A percentile compares a stretch with the other conserved stretches of the same genome.
Conservation (phyloP, 768 basidiomycete species). For the Albatrellus ellisii region DNA sequence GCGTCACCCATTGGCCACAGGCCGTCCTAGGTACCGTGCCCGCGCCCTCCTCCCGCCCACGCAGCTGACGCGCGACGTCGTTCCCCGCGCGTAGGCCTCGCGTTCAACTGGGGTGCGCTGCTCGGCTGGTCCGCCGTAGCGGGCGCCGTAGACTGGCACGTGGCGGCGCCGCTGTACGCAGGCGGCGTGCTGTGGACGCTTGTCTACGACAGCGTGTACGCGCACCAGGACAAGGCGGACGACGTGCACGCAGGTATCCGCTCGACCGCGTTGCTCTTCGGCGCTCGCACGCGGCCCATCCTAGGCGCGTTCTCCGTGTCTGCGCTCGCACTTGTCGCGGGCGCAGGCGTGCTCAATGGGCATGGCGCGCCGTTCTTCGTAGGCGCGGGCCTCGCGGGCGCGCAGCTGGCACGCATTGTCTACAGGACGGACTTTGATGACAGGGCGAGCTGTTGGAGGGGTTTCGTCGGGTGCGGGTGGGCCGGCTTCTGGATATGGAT, state of each 20-base stretch:
- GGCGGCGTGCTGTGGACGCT: constrained; percentile 90
- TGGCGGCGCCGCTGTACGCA: constrained; percentile 80
- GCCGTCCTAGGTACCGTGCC: constrained; percentile 70
- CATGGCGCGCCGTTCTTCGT: constrained; percentile 72
- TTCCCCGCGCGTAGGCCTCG: constrained; percentile 43
- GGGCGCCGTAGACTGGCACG: constrained; percentile 64
- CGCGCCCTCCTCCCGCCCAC: neutral
- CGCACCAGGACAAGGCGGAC: constrained; percentile 96
- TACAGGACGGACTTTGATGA: constrained; percentile 61
- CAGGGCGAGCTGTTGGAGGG: constrained; percentile 77
- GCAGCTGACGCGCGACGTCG: neutral
- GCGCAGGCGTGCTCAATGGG: constrained; percentile 69
- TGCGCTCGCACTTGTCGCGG: constrained; percentile 59
- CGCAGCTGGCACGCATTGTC: constrained; percentile 71
- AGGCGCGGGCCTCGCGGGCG: constrained; percentile 57
- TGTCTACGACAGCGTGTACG: constrained; percentile 96
- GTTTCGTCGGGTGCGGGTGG: constrained; percentile 83
- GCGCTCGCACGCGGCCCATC: constrained; percentile 59
- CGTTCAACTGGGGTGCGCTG: constrained; percentile 96
- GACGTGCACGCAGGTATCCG: constrained; percentile 82
- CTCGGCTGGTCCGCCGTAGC: constrained; percentile 94
- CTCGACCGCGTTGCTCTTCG: constrained; percentile 90
- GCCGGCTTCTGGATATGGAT: constrained; percentile 81
- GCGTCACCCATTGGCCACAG: constrained; percentile 95
- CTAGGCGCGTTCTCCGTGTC: constrained; percentile 61